A percentile compares a stretch with the other conserved stretches of the same genome.
These are phyloP conservation scores for Solanum medicagineum DNA, from an alignment of 257 asterid genomes.

Conservation along the genomic window DNA sequence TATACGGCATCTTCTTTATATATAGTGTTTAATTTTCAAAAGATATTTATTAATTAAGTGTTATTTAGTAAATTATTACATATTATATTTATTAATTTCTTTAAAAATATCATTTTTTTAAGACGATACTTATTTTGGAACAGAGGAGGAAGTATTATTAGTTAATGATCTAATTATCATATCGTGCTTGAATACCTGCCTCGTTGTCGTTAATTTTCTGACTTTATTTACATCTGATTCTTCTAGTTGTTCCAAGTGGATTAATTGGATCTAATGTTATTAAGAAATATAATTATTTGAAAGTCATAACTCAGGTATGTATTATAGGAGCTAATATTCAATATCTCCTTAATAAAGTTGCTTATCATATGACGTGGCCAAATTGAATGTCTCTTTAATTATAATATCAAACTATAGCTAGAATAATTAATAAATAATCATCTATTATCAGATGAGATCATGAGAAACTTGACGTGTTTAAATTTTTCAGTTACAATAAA, in stretches of 20 bases:
- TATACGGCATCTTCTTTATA: too few relatives aligned
- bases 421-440: neutral
- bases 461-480: neutral
- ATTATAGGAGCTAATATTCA: neutral
- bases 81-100: neutral
- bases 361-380: neutral
- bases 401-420: neutral
- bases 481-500: neutral
- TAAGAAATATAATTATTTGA: neutral
- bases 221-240: neutral
- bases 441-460: neutral
- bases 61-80: too few relatives aligned
- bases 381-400: neutral
- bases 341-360: neutral
- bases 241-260: neutral
- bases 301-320: neutral
- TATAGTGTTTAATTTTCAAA: too few relatives aligned
- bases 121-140: neutral
- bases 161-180: neutral
- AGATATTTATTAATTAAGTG: too few relatives aligned
- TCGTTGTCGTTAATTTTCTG: neutral
- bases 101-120: neutral
- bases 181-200: neutral
- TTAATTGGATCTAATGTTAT: neutral
- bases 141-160: neutral